Conservation (phyloP, 108 stramenopile genomes). For the Pseudonitzschia pungens region DNA sequence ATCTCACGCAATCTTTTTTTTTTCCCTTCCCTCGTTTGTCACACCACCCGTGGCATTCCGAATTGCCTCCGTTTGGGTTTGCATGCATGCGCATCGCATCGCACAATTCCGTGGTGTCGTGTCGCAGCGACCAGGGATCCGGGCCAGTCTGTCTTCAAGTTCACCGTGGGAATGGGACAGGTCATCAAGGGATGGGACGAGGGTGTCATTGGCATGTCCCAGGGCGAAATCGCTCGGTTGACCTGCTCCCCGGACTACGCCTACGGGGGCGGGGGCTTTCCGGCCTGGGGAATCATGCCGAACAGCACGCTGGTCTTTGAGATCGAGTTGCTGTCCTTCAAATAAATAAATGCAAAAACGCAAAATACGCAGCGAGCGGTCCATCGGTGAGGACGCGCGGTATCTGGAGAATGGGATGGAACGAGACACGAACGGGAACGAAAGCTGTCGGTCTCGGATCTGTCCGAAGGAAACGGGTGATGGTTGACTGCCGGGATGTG, state of each 20-base stretch:
- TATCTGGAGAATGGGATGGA: too few species aligned
- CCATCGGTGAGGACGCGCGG: too few species aligned
- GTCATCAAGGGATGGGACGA: slow-evolving; percentile 93
- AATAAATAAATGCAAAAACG: slow-evolving; percentile 20
- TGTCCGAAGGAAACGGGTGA: too few species aligned
- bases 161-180: slow-evolving; percentile 66
- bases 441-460: too few species aligned
- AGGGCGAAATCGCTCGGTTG: slow-evolving; percentile 86
- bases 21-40: not conserved
- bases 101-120: not conserved
- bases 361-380: too few species aligned
- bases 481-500: too few species aligned
- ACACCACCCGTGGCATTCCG: too few species aligned
- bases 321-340: slow-evolving; percentile 83
- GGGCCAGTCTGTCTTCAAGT: slow-evolving; percentile 89
- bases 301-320: slow-evolving; percentile 78
- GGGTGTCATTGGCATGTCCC: slow-evolving; percentile 71
- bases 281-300: slow-evolving; percentile 90
- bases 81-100: too few species aligned
- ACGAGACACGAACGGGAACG: too few species aligned
- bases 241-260: slow-evolving; percentile 92
- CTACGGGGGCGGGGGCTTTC: slow-evolving; percentile 83
- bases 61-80: too few species aligned
- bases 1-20: not conserved
- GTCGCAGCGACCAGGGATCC: slow-evolving; percentile 83